Percentiles rank a stretch among this genome's conserved stretches.
Evolutionary conservation across 208 protist species (phyloP).

Genomic region (Trypanosoma vivax): DNA sequence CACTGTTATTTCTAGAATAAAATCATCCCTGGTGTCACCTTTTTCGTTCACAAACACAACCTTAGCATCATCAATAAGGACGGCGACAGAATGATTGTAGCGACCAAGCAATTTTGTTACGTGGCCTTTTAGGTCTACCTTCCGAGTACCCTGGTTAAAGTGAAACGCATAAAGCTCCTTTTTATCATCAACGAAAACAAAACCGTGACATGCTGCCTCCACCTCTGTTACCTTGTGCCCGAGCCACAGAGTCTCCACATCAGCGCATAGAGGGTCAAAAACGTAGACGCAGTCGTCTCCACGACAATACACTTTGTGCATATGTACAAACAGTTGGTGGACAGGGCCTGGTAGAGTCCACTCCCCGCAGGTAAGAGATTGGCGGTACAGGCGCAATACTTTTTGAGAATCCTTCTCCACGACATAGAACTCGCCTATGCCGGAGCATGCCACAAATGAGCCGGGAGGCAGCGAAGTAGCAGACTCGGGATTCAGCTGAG

Average conservation of each 20-base stretch:
- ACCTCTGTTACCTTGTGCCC: conserved; percentile 25
- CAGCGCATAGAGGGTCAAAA: conserved; percentile 52
- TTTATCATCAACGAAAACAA: conserved; percentile 42
- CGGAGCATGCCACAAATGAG: conserved; percentile 22
- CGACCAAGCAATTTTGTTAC: conserved; percentile 26
- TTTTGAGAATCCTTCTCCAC: conserved; percentile 16
- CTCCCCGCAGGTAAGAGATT: conserved; percentile 4
- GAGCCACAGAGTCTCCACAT: conserved; percentile 38
- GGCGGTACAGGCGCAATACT: conserved; percentile 19
- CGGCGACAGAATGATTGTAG: conserved; percentile 21
- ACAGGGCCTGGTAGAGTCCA: conserved; percentile 18
- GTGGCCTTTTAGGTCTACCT: conserved; percentile 15
- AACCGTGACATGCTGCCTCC: conserved; percentile 54
- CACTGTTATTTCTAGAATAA: conserved; percentile 5
- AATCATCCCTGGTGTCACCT: conserved; percentile 6
- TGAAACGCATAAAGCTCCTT: conserved; percentile 50
- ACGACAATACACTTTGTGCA: conserved; percentile 50
- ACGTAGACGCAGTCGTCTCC: conserved; percentile 23
- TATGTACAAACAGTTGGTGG: conserved; percentile 39
- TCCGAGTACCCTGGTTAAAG: conserved; percentile 50
- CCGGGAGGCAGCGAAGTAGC: conserved; percentile 1
- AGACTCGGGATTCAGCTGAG: conserved; percentile 1
- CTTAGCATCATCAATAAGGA: conserved; percentile 4
- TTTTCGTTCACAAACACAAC: conserved; percentile 17
- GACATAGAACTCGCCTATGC: conserved; percentile 39